Evolutionary conservation across 306 rosid genomes (phyloP), one percentile per base, ranked within the genome.

Genomic region (Castanospermum australe): DNA sequence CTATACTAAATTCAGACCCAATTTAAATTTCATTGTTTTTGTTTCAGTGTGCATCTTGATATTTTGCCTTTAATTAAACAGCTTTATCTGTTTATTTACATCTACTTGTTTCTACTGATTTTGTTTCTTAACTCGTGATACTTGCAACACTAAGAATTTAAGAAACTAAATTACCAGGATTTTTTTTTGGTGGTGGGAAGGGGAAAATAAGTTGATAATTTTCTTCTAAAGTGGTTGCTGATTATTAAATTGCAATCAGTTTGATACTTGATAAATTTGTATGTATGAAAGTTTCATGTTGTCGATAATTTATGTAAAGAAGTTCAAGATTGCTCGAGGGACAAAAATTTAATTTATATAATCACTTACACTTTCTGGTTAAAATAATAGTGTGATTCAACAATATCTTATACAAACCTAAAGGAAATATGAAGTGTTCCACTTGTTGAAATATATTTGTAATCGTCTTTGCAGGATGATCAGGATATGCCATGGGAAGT

Each of bases 391-490:
- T 39, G 30, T 10, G 71, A 64, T 38, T 17, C 6, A 38, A 38
- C 13, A 63, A 36, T 4, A 63, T 28, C 41, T 36, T 18, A 9
- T 21, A 65, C n/a, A 17, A 65, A 8, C 24, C 10, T 38, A 18
- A 8, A 25, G 14, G 39, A 52, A 52, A 51, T 71, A 33, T 52
- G 35, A 36, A 33, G 17, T 51, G 10, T 18, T 39, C 52, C 10
- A 54, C 35, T 54, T 38, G 21, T 65, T 9, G 4, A 32, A 68
- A n/a, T 30, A 32, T 18, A 9, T 4, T n/a, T 50, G 18, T 33
- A 15, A 12, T 51, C 2, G 11, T 11, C 47, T 70, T 70, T 70
- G 33, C 87, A 90, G 92, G 84, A 70, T 15, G 84, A 61, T 20
- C 18, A 55, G 25, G 59, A 82, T 55, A 7, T 77, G 54, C 68